Evolutionary conservation across 2,329 filamentous ascomycete species (phyloP).

Genomic region (Sarocladium oryzae): DNA sequence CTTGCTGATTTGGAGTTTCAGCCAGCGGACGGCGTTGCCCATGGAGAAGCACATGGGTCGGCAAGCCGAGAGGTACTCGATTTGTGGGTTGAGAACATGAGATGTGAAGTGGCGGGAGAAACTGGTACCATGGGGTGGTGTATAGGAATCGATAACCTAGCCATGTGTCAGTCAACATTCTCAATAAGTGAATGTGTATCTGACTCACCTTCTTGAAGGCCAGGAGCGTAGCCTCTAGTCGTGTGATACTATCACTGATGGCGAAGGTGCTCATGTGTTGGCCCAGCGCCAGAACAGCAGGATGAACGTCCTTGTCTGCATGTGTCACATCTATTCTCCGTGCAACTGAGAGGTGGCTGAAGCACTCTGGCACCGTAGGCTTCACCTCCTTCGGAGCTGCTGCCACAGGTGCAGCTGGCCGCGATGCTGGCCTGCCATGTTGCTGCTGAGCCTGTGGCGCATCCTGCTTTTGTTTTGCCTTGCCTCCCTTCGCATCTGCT

Average conservation of each 20-base stretch:
- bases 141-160: conserved; percentile 88
- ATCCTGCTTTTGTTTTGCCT: conserved; percentile 23
- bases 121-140: conserved; percentile 75
- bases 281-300: conserved; percentile 75
- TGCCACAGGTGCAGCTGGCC: conserved; percentile 22
- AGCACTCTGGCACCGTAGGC: conserved; percentile 61
- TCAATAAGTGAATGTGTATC: neutral
- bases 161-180: conserved; percentile 13
- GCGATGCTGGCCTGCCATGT: conserved; percentile 28
- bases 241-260: conserved; percentile 81
- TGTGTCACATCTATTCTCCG: conserved; percentile 47
- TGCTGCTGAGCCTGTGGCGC: conserved; percentile 20
- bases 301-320: conserved; percentile 74
- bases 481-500: conserved; percentile 26
- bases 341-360: conserved; percentile 75
- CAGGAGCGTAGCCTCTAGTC: conserved; percentile 79
- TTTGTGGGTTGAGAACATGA: conserved; percentile 87
- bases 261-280: conserved; percentile 86
- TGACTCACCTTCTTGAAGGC: conserved; percentile 75
- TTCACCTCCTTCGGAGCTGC: conserved; percentile 44
- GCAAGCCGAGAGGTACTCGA: conserved; percentile 88
- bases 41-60: conserved; percentile 95
- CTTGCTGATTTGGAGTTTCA: conserved; percentile 88
- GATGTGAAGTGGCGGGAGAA: conserved; percentile 86
- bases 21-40: conserved; percentile 91